A percentile compares a stretch with the other conserved stretches of the same genome.
Conservation (phyloP, 1,284 basidiomycete species). For the Pascua guehoae region DNA sequence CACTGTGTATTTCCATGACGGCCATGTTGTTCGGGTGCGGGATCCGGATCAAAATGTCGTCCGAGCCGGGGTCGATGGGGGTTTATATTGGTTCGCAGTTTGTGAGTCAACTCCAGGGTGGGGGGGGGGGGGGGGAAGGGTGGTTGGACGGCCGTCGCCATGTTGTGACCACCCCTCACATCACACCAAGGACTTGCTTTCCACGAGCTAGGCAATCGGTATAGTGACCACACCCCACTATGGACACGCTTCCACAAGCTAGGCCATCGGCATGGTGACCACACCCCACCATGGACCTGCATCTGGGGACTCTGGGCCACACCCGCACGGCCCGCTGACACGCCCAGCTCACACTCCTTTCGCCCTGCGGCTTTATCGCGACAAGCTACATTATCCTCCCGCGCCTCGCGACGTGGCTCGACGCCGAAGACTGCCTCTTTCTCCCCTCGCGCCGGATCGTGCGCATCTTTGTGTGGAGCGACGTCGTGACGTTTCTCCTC, state of each 20-base stretch:
- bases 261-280: conserved; percentile 57
- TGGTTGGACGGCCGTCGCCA: too few species aligned
- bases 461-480: conserved; percentile 47
- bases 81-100: too few species aligned
- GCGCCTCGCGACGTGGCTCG: conserved; percentile 57
- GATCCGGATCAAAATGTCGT: too few species aligned
- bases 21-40: too few species aligned
- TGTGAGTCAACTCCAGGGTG: too few species aligned
- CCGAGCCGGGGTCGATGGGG: too few species aligned
- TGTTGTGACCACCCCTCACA: too few species aligned
- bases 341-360: conserved; percentile 17
- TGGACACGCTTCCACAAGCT: not conserved
- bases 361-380: conserved; percentile 70
- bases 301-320: not conserved
- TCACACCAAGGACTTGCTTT: too few species aligned
- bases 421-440: conserved; percentile 50
- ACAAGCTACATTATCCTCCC: conserved; percentile 65
- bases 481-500: conserved; percentile 63
- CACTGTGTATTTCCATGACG: too few species aligned
- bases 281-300: conserved; percentile 45
- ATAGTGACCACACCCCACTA: too few species aligned
- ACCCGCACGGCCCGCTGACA: conserved; percentile 4
- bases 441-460: conserved; percentile 23
- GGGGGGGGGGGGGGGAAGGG: too few species aligned
- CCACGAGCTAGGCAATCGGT: too few species aligned